Evolutionary conservation across 306 rosid genomes (phyloP).

Genomic region (Sicyos baderoa): DNA sequence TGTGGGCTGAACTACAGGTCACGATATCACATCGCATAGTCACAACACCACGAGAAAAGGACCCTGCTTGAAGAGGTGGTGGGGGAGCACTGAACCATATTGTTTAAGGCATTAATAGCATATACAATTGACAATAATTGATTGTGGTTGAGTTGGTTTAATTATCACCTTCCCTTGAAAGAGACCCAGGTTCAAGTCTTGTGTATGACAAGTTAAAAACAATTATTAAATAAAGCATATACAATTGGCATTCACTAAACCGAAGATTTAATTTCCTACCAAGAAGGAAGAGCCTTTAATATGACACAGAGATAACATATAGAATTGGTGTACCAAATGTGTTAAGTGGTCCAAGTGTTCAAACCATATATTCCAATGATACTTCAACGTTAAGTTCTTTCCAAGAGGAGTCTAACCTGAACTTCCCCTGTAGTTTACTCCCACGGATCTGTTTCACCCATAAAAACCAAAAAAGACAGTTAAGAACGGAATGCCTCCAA

Average conservation of each 20-base stretch:
- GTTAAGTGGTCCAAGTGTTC: not conserved
- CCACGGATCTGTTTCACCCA: constrained; percentile 69
- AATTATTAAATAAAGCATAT: too few species aligned
- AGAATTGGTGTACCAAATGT: not conserved
- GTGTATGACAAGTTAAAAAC: too few species aligned
- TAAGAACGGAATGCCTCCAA: not conserved
- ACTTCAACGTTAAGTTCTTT: not conserved
- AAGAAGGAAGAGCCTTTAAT: not conserved
- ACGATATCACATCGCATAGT: constrained; percentile 96
- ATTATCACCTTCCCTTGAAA: too few species aligned
- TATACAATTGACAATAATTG: not conserved
- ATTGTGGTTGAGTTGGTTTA: too few species aligned
- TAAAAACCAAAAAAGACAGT: constrained; percentile 12
- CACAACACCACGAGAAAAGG: constrained; percentile 98
- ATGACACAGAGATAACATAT: not conserved
- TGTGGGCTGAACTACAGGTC: constrained; percentile 86
- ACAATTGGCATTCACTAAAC: not conserved
- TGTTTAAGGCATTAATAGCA: constrained; percentile 22
- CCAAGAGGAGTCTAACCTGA: constrained; percentile 47
- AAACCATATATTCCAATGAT: not conserved
- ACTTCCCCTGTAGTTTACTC: constrained; percentile 92
- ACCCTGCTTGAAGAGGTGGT: constrained; percentile 93
- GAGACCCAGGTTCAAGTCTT: too few species aligned
- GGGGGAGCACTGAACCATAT: constrained; percentile 79
- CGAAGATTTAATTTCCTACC: not conserved